Evolutionary conservation across 2,329 filamentous ascomycete genomes (phyloP).

Genomic region (Leptosphaerulina australis): DNA sequence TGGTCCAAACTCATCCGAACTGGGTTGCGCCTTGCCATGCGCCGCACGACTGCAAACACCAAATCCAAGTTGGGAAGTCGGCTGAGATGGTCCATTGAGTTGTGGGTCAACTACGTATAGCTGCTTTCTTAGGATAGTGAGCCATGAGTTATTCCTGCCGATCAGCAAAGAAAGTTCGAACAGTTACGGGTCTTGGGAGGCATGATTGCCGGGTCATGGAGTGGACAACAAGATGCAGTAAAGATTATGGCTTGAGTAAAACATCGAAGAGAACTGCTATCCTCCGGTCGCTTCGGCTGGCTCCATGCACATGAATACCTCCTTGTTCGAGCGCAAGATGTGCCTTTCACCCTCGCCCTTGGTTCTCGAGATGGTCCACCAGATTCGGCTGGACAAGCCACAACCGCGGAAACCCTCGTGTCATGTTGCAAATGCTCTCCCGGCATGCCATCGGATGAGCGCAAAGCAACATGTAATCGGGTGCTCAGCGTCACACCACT

Average conservation of each 20-base stretch:
- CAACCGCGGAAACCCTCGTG: constrained; percentile 26
- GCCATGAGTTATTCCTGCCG: background rate
- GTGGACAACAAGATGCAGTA: background rate
- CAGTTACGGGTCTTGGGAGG: background rate
- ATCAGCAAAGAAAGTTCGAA: background rate
- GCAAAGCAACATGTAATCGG: constrained; percentile 21
- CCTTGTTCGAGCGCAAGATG: background rate
- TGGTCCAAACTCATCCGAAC: background rate
- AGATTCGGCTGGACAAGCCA: constrained; percentile 17
- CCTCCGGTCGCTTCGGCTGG: background rate
- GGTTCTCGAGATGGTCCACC: constrained; percentile 15
- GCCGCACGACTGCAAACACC: background rate
- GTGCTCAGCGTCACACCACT: constrained; percentile 27
- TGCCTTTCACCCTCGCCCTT: background rate
- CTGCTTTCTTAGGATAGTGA: background rate
- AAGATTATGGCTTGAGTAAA: background rate
- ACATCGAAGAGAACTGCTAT: background rate
- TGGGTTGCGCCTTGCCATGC: background rate
- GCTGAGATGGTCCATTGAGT: constrained; percentile 5
- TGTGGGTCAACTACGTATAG: constrained; percentile 2
- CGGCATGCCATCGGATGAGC: constrained; percentile 36
- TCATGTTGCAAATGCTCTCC: constrained; percentile 18
- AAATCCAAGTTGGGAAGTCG: constrained; percentile 4
- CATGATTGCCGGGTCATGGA: background rate
- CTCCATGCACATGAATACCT: background rate